Conservation (phyloP, 768 basidiomycete species). For the Phanerochaete carnosa region DNA sequence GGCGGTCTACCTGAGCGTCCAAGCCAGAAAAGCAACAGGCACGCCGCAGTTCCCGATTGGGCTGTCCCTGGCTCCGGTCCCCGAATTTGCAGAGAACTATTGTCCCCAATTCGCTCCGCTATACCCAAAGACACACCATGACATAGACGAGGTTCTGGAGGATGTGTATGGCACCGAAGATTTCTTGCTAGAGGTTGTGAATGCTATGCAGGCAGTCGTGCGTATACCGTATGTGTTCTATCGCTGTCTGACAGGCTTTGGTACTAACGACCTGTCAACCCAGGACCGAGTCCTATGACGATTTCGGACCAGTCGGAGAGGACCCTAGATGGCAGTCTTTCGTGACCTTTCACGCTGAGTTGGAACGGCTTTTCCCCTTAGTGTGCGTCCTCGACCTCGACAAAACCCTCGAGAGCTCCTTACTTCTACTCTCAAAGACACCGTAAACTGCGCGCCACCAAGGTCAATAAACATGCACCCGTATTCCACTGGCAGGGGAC, state of each 20-base stretch:
- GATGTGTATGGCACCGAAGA: conserved; percentile 25
- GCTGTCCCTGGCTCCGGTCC: background rate
- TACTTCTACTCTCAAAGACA: conserved; percentile 37
- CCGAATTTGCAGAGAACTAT: background rate
- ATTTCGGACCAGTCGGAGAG: conserved; percentile 40
- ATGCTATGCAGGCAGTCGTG: conserved; percentile 17
- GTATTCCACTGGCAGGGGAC: conserved; percentile 71
- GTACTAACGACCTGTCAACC: conserved; percentile 20
- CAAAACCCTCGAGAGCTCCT: background rate
- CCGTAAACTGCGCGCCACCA: conserved; percentile 53
- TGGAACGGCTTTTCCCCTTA: conserved; percentile 56
- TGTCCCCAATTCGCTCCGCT: conserved; percentile 23
- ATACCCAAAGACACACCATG: conserved; percentile 27
- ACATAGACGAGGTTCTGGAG: conserved; percentile 30
- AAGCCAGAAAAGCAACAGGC: background rate
- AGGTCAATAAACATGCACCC: conserved; percentile 77
- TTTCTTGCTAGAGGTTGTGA: conserved; percentile 33
- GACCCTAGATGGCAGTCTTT: conserved; percentile 45
- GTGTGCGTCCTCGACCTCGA: conserved; percentile 37
- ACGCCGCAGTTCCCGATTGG: background rate
- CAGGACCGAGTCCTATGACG: conserved; percentile 46
- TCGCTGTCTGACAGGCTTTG: conserved; percentile 3
- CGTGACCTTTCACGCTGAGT: conserved; percentile 31
- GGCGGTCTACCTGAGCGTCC: no score
- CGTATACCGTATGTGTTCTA: conserved; percentile 1